phyloP scores from a whole-genome alignment of 2,329 filamentous ascomycete genomes.

The Monilinia vaccinii-corymbosi region DNA sequence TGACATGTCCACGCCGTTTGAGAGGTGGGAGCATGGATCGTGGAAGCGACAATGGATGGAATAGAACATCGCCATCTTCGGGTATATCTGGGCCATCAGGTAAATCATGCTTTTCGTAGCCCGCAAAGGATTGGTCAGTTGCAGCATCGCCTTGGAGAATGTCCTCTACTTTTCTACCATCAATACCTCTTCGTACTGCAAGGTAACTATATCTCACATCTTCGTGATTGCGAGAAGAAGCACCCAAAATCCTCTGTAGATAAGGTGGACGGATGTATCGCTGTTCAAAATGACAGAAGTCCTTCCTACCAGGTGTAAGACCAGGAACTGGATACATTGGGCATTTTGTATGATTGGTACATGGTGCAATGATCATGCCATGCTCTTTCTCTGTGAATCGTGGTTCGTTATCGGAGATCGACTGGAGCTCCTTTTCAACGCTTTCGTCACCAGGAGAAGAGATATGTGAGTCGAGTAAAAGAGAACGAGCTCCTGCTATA shows the following conservation, averaged over 20 bases:
- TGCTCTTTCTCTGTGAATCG: slow-evolving; percentile 39
- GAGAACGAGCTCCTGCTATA: slow-evolving; percentile 73
- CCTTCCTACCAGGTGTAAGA: slow-evolving; percentile 64
- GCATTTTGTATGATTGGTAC: slow-evolving; percentile 80
- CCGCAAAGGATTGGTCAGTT: slow-evolving; percentile 59
- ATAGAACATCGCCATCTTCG: slow-evolving; percentile 20
- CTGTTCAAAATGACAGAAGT: slow-evolving; percentile 87
- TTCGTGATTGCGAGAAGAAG: slow-evolving; percentile 68
- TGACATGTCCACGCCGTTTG: slow-evolving; percentile 82
- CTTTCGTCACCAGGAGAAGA: slow-evolving; percentile 46
- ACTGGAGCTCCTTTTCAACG: slow-evolving; percentile 30
- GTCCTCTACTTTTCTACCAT: slow-evolving; percentile 34
- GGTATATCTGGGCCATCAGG: slow-evolving; percentile 14
- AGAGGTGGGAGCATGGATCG: slow-evolving; percentile 70
- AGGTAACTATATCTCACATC: slow-evolving; percentile 88
- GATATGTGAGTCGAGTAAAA: slow-evolving; percentile 69
- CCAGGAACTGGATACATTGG: slow-evolving; percentile 78
- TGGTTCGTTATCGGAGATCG: slow-evolving; percentile 15
- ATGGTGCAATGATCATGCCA: slow-evolving; percentile 62
- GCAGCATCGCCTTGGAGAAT: slow-evolving; percentile 46
- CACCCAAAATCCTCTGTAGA: slow-evolving; percentile 66
- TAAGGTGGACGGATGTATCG: slow-evolving; percentile 78
- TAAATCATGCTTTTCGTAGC: slow-evolving; percentile 49
- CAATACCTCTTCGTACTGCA: slow-evolving; percentile 67
- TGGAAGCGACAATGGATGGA: slow-evolving; percentile 61